phyloP scores from a whole-genome alignment of 768 basidiomycete species.

The Rossbeevera mucosa region DNA sequence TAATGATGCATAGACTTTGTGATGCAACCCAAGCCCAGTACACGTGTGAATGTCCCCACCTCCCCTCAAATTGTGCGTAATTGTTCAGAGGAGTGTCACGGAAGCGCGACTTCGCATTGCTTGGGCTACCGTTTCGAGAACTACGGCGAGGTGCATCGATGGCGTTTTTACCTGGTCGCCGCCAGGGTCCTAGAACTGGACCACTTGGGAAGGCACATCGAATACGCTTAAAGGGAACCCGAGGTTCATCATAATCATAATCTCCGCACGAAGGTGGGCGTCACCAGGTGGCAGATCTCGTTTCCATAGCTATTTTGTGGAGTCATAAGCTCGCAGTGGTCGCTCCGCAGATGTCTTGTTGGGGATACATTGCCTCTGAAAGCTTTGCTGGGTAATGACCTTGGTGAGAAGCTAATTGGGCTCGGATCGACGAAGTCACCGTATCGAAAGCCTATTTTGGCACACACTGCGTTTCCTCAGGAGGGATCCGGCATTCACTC shows the following conservation, averaged over 20 bases:
- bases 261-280: not conserved
- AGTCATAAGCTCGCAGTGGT: too few relatives aligned
- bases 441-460: not conserved
- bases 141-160: not conserved
- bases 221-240: too few relatives aligned
- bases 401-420: not conserved
- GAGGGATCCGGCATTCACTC: not conserved
- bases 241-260: not conserved
- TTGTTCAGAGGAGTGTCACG: not conserved
- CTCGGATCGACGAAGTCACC: not conserved
- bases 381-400: not conserved
- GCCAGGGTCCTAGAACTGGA: too few relatives aligned
- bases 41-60: not conserved
- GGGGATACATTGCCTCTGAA: not conserved
- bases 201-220: too few relatives aligned
- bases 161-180: too few relatives aligned
- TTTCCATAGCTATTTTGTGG: not conserved
- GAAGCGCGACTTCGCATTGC: not conserved
- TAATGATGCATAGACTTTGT: constrained; percentile 7
- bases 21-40: not conserved
- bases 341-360: not conserved
- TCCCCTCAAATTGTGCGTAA: too few relatives aligned
- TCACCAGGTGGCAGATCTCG: not conserved
- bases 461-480: not conserved
- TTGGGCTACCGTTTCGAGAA: too few relatives aligned